A percentile compares a stretch with the other conserved stretches of the same genome.
Evolutionary conservation across 352 stramenopile species (phyloP).

Genomic region (Pythium monospermum): DNA sequence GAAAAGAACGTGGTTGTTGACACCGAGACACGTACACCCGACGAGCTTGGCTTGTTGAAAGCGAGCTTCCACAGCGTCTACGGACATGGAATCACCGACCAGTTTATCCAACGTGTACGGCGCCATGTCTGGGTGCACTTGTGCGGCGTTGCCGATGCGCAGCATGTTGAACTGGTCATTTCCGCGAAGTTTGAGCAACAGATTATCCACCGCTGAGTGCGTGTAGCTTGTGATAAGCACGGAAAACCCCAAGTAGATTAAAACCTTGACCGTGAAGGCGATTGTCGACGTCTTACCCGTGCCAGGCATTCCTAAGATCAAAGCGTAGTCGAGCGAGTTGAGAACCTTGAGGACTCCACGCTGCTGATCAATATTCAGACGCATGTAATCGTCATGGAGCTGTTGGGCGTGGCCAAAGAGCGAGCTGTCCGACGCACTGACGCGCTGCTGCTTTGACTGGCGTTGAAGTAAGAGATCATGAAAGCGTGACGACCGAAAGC

Average conservation of each 20-base stretch:
- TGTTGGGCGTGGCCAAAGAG: neutral
- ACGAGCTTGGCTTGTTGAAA: constrained; percentile 55
- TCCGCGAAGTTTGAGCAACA: constrained; percentile 91
- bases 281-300: constrained; percentile 97
- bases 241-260: constrained; percentile 89
- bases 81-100: constrained; percentile 24
- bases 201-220: constrained; percentile 97
- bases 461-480: constrained; percentile 37
- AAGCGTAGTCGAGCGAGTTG: constrained; percentile 90
- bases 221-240: constrained; percentile 98
- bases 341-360: constrained; percentile 69
- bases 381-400: constrained; percentile 47
- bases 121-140: constrained; percentile 67
- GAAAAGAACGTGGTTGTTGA: constrained; percentile 77
- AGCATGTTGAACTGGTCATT: constrained; percentile 44
- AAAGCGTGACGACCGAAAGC: constrained; percentile 50
- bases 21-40: constrained; percentile 69
- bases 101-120: constrained; percentile 46
- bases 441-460: neutral
- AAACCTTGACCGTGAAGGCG: constrained; percentile 89
- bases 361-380: constrained; percentile 78
- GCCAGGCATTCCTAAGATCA: constrained; percentile 94
- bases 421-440: neutral
- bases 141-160: constrained; percentile 60
- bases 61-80: constrained; percentile 39